These are phyloP conservation scores for Paecilomyces niveus DNA, from an alignment of 2,329 filamentous ascomycete genomes.

Conservation along the genomic window DNA sequence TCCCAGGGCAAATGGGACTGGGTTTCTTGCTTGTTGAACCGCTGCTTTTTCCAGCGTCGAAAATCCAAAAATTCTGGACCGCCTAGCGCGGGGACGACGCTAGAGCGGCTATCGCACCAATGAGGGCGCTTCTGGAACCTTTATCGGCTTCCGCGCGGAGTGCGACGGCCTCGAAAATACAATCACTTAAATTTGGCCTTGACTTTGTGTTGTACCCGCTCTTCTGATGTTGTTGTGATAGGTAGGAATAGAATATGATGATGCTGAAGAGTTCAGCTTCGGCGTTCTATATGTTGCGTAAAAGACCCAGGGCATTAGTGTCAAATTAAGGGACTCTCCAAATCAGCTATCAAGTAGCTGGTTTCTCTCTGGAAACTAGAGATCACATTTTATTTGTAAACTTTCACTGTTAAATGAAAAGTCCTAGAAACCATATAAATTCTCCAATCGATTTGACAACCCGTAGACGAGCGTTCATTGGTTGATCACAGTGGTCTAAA, in stretches of 20 bases:
- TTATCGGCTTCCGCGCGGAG: not conserved
- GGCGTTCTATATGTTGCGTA: no score
- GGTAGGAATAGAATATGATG: no score
- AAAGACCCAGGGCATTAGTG: no score
- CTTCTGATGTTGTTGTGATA: no score
- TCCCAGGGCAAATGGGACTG: constrained; percentile 8
- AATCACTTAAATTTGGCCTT: not conserved
- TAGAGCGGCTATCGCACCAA: constrained; percentile 18
- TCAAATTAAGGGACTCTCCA: no score
- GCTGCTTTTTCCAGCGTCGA: constrained; percentile 13
- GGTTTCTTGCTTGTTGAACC: not conserved
- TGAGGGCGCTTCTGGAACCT: not conserved
- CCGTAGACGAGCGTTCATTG: not conserved
- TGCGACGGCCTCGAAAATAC: not conserved
- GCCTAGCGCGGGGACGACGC: constrained; percentile 17
- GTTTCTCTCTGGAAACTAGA: no score
- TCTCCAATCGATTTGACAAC: not conserved
- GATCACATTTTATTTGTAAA: no score
- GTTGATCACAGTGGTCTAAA: not conserved
- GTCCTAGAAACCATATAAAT: not conserved
- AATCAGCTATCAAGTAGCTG: no score
- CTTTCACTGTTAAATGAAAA: not conserved
- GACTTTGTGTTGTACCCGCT: not conserved
- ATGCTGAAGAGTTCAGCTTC: no score
- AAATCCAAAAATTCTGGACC: constrained; percentile 22